These are phyloP conservation scores for Oxyria digyna DNA, from an alignment of 148 eudicot species.

Conservation along the genomic window DNA sequence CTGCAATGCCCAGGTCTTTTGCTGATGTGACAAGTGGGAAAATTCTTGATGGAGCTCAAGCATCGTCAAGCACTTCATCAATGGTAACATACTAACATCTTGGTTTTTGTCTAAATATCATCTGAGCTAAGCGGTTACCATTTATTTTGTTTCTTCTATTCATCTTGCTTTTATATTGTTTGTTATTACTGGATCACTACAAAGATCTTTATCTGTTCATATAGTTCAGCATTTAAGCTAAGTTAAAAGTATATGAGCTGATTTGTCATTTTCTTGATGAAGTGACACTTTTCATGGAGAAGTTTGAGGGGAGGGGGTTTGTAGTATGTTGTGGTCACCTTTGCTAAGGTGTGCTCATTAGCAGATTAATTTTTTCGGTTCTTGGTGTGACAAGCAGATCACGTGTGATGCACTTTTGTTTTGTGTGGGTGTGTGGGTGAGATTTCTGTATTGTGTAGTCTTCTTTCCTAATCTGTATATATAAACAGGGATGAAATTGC, in stretches of 20 bases:
- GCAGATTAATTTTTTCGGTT: background rate
- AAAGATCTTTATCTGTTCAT: background rate
- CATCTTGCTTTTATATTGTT: background rate
- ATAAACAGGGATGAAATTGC: too few relatives aligned
- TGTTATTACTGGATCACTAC: background rate
- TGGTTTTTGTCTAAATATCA: too few relatives aligned
- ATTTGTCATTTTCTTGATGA: background rate
- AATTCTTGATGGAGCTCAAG: conserved; percentile 26
- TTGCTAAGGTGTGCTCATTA: background rate
- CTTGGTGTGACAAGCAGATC: too few relatives aligned
- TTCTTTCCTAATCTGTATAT: too few relatives aligned
- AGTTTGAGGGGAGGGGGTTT: background rate
- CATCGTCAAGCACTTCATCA: conserved; percentile 26
- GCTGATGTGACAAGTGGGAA: conserved; percentile 46
- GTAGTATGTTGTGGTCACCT: background rate
- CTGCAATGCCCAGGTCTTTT: conserved; percentile 38
- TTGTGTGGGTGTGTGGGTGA: background rate
- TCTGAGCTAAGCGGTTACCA: too few relatives aligned
- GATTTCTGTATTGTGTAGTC: background rate
- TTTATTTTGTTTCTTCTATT: too few relatives aligned
- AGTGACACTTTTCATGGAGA: background rate
- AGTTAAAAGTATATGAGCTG: background rate
- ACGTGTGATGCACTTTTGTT: background rate
- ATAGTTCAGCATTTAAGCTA: background rate
- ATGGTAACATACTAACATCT: conserved; percentile 45